Conservation (phyloP, 495 filamentous ascomycete genomes). For the Wilcoxina mikolae region DNA sequence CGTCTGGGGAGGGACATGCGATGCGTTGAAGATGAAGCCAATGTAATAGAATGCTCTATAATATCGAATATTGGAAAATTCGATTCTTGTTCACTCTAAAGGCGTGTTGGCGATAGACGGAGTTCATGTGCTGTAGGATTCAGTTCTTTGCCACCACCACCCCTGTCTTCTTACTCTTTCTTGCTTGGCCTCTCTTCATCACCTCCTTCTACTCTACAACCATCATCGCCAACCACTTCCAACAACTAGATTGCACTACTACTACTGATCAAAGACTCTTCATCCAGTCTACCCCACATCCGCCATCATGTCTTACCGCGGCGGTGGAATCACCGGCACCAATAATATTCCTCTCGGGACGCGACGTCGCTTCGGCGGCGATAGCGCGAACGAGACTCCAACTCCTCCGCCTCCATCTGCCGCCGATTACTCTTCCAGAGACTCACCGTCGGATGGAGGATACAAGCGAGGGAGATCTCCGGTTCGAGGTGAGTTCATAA, state of each 20-base stretch:
- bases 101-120: too few relatives aligned
- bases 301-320: slow-evolving; percentile 26
- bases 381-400: slow-evolving; percentile 34
- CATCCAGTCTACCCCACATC: background rate
- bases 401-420: slow-evolving; percentile 15
- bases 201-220: background rate
- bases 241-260: background rate
- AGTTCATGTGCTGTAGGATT: too few relatives aligned
- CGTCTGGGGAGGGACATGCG: too few relatives aligned
- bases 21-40: too few relatives aligned
- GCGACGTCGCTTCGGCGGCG: slow-evolving; percentile 67
- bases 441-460: background rate
- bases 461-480: slow-evolving; percentile 27
- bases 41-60: too few relatives aligned
- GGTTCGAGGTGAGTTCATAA: slow-evolving; percentile 18
- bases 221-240: background rate
- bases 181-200: background rate
- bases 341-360: slow-evolving; percentile 94
- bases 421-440: slow-evolving; percentile 5
- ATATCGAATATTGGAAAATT: too few relatives aligned
- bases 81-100: too few relatives aligned
- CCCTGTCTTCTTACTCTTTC: background rate
- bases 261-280: background rate
- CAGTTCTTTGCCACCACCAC: too few relatives aligned
- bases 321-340: slow-evolving; percentile 75